A percentile compares a stretch with the other conserved stretches of the same genome.
These are phyloP conservation scores for Cercospora canescens DNA, from an alignment of 2,329 filamentous ascomycete genomes.

Conservation along the genomic window DNA sequence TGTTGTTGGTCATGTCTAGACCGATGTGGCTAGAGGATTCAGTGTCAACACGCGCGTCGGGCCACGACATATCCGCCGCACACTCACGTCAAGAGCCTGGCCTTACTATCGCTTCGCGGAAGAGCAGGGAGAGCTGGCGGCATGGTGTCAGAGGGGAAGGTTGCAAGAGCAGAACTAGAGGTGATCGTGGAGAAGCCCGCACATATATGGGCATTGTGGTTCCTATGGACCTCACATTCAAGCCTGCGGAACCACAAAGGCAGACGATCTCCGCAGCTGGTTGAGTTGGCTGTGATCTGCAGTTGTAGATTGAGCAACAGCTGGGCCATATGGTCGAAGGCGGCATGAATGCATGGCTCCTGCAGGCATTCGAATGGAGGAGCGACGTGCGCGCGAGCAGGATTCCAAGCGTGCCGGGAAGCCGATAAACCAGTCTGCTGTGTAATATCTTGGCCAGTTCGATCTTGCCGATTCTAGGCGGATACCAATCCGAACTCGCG, in stretches of 20 bases:
- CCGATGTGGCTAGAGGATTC: conserved; percentile 32
- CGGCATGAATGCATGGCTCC: neutral
- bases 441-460: neutral
- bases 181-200: neutral
- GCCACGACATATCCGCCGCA: neutral
- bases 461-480: neutral
- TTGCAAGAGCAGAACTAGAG: neutral
- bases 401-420: neutral
- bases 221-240: neutral
- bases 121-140: conserved; percentile 29
- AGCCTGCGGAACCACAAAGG: neutral
- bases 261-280: neutral
- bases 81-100: conserved; percentile 36
- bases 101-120: conserved; percentile 44
- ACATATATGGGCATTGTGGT: neutral
- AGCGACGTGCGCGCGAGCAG: neutral
- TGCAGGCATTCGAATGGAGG: neutral
- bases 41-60: neutral
- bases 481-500: neutral
- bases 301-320: neutral
- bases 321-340: neutral
- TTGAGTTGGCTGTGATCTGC: neutral
- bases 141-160: conserved; percentile 13
- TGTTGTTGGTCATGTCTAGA: conserved; percentile 36
- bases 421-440: neutral